Evolutionary conservation across 2,329 filamentous ascomycete species (phyloP).

Genomic region (Byssothecium circinans): DNA sequence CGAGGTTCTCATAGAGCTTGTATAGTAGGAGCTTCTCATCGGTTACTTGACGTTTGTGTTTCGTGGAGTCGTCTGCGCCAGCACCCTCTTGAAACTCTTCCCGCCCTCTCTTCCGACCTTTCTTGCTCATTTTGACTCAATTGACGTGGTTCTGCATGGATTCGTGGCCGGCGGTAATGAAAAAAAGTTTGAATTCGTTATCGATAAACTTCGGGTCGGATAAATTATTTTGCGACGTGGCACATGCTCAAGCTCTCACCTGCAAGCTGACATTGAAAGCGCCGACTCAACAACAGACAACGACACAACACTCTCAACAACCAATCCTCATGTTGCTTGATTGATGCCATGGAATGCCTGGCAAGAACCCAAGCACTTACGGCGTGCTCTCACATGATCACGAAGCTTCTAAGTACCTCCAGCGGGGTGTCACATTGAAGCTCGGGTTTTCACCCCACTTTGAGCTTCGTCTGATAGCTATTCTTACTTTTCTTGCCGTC

Average conservation of each 20-base stretch:
- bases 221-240: not conserved
- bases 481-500: not conserved
- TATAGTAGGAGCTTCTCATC: conserved; percentile 48
- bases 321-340: too few relatives aligned
- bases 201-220: not conserved
- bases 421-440: too few relatives aligned
- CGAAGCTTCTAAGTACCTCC: too few relatives aligned
- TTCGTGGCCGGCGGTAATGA: not conserved
- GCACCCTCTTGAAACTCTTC: conserved; percentile 21
- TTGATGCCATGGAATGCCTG: too few relatives aligned
- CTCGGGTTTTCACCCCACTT: not conserved
- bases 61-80: conserved; percentile 25
- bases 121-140: conserved; percentile 24
- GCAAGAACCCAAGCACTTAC: too few relatives aligned
- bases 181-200: conserved; percentile 4
- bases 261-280: not conserved
- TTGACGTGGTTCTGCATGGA: not conserved
- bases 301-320: not conserved
- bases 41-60: conserved; percentile 41
- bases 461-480: not conserved
- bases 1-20: conserved; percentile 51
- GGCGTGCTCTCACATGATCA: too few relatives aligned
- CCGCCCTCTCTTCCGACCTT: conserved; percentile 31
- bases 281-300: not conserved
- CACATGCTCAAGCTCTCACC: conserved; percentile 2